phyloP scores from a whole-genome alignment of 2,329 filamentous ascomycete genomes.

The Gnomoniopsis sp. region DNA sequence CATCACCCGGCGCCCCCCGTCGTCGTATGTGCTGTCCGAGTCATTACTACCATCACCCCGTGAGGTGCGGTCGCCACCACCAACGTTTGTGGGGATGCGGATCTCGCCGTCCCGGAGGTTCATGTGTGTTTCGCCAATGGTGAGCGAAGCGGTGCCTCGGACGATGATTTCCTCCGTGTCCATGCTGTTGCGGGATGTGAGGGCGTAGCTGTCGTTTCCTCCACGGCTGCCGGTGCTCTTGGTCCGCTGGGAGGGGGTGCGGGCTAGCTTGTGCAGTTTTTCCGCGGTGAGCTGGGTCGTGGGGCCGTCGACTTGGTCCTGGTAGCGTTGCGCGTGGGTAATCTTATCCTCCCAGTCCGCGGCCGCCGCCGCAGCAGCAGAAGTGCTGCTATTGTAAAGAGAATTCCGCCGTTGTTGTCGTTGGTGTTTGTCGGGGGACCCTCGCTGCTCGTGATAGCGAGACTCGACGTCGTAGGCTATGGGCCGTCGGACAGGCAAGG shows the following conservation, averaged over 20 bases:
- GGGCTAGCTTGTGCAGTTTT: slow-evolving; percentile 47
- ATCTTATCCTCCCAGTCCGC: slow-evolving; percentile 39
- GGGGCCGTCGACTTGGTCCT: slow-evolving; percentile 45
- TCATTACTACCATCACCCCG: slow-evolving; percentile 30
- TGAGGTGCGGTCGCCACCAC: slow-evolving; percentile 39
- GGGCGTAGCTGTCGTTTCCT: slow-evolving; percentile 62
- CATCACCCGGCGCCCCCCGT: slow-evolving; percentile 39
- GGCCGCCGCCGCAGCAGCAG: too few relatives aligned
- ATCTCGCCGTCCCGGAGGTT: slow-evolving; percentile 58
- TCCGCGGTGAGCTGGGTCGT: slow-evolving; percentile 53
- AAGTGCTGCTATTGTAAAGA: slow-evolving; percentile 34
- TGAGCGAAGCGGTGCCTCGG: slow-evolving; percentile 52
- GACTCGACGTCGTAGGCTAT: slow-evolving; percentile 37
- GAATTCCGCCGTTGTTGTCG: slow-evolving; percentile 36
- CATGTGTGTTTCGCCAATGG: slow-evolving; percentile 55
- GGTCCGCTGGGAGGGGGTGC: slow-evolving; percentile 53
- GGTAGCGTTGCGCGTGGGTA: slow-evolving; percentile 45
- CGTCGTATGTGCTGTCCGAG: slow-evolving; percentile 45
- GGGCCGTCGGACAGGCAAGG: slow-evolving; percentile 24
- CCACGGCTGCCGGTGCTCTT: slow-evolving; percentile 59
- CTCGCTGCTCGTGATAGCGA: slow-evolving; percentile 39
- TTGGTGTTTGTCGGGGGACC: slow-evolving; percentile 28
- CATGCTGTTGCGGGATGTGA: slow-evolving; percentile 54
- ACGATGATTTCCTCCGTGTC: slow-evolving; percentile 58
- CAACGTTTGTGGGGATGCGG: slow-evolving; percentile 43